Conservation (phyloP, 2,329 filamentous ascomycete genomes). For the Teratosphaeria destructans region DNA sequence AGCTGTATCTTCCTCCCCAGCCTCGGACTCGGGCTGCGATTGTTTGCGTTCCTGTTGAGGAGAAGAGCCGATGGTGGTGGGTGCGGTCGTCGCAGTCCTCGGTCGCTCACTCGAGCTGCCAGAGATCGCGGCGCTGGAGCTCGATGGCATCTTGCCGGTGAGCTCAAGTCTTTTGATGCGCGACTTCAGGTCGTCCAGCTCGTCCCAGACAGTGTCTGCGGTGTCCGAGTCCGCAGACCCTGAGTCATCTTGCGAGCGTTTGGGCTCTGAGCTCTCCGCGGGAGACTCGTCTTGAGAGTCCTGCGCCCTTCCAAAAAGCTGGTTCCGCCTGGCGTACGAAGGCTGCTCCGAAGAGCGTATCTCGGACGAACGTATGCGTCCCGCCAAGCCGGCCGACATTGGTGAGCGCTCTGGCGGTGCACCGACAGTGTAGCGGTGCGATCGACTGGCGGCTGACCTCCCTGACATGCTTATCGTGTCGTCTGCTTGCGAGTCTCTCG, state of each 20-base stretch:
- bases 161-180: slow-evolving; percentile 83
- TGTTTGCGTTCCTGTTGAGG: slow-evolving; percentile 58
- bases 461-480: slow-evolving; percentile 13
- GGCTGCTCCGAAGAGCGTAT: slow-evolving; percentile 15
- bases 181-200: slow-evolving; percentile 89
- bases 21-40: background rate
- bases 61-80: slow-evolving; percentile 82
- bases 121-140: slow-evolving; percentile 69
- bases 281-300: slow-evolving; percentile 18
- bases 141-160: slow-evolving; percentile 75
- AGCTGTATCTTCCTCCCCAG: slow-evolving; percentile 15
- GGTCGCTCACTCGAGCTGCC: slow-evolving; percentile 70
- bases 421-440: slow-evolving; percentile 9
- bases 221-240: slow-evolving; percentile 83
- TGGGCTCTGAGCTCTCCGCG: slow-evolving; percentile 35
- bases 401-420: slow-evolving; percentile 11
- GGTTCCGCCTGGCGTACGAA: slow-evolving; percentile 10
- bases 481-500: slow-evolving; percentile 2
- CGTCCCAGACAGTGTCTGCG: slow-evolving; percentile 92
- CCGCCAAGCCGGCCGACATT: slow-evolving; percentile 9
- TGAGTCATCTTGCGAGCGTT: slow-evolving; percentile 41
- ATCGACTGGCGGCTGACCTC: slow-evolving; percentile 12
- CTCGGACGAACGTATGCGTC: slow-evolving; percentile 18
- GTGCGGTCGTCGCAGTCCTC: slow-evolving; percentile 78
- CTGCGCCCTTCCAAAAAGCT: slow-evolving; percentile 16